Evolutionary conservation across 1,284 basidiomycete species (phyloP).

Genomic region (Sporisorium sorghi): DNA sequence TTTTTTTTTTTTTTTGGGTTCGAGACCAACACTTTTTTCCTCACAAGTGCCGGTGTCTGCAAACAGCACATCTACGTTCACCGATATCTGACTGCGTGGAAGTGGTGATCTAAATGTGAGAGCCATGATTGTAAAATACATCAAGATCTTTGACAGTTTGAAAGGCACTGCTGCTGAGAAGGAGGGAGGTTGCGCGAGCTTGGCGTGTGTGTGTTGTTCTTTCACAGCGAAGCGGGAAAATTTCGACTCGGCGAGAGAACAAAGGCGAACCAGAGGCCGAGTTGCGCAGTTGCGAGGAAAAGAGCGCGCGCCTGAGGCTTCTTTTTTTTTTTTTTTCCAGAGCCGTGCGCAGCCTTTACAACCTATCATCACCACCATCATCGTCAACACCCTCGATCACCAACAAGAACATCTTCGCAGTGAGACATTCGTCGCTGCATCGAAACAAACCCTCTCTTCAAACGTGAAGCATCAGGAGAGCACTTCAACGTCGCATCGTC

Average conservation of each 20-base stretch:
- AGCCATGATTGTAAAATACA: too few relatives aligned
- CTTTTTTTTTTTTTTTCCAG: neutral
- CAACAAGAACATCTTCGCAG: neutral
- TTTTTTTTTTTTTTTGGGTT: too few relatives aligned
- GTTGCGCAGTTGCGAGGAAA: neutral
- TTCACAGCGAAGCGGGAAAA: neutral
- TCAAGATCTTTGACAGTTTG: too few relatives aligned
- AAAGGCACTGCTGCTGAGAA: neutral
- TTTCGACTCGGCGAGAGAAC: neutral
- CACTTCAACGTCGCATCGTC: neutral
- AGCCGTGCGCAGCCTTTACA: conserved; percentile 2
- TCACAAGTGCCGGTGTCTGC: too few relatives aligned
- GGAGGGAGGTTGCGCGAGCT: neutral
- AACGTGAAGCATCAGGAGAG: neutral
- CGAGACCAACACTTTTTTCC: neutral
- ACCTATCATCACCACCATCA: neutral
- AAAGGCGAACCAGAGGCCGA: neutral
- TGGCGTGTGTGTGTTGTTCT: neutral
- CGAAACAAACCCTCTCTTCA: neutral
- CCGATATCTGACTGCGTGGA: too few relatives aligned
- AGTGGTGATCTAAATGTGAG: neutral
- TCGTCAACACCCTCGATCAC: conserved; percentile 1
- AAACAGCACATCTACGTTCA: too few relatives aligned
- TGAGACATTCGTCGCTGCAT: neutral
- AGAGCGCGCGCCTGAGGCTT: neutral